Base-by-base conservation (phyloP, 768 basidiomycete species). In the Russula sp. region DNA sequence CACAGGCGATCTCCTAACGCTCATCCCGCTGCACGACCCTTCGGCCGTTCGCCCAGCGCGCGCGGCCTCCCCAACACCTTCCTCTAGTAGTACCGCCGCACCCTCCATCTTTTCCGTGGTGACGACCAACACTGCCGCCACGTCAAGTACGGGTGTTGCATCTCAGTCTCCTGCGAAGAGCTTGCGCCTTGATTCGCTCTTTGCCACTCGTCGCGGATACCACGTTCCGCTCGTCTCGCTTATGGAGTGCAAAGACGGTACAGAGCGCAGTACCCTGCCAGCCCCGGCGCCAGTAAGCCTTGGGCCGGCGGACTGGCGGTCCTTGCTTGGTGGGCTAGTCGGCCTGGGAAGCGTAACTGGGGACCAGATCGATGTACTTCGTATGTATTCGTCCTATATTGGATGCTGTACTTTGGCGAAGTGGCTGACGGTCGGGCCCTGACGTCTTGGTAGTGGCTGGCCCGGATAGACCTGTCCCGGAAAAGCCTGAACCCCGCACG, bases 201-300 rank as follows among this genome's bases (percentile, higher is more conserved):
- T 87, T 71, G 76, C 82, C 68, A 75, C 80, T 48, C 78, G 83
- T 6, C 78, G 85, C 39, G 74, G 76, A 48, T 82, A 83, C 65
- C 73, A 76, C 9, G 66, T 72, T 1, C 82, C 85, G n/a, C 74
- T 81, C 61, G 77, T 86, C 60, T 80, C 85, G 61, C 75, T 87
- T 52, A 69, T 75, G 2, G 70, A 70, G 50, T 77, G 78, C 6
- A 76, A 75, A 56, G 75, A 76, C 18, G 52, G 55, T 44, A 16
- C 54, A 8, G 40, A 45, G 18, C 50, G 31, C 6, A 65, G 68
- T 1, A 70, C 84, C 0, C 83, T 85, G n/a, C 63, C 80, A 34
- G 81, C 84, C 65, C 87, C 87, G 2, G 81, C 83, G 61, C 86
- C 85, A 11, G 79, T 87, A 3, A 79, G 83, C 16, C 72, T 83